A percentile compares a stretch with the other conserved stretches of the same genome.
Conservation (phyloP, 257 asterid genomes). For the Solanum stenotomum region DNA sequence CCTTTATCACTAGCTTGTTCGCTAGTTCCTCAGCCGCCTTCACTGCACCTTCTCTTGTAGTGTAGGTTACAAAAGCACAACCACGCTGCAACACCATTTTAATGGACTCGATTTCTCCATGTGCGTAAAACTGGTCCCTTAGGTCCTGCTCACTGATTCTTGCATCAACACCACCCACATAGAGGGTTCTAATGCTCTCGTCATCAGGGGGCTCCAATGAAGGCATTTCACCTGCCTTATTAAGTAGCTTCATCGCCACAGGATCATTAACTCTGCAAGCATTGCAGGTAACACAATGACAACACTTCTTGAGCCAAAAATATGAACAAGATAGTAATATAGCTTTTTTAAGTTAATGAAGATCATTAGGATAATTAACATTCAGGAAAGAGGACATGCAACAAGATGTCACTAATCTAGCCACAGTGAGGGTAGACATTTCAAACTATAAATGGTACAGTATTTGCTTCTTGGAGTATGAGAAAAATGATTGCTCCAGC, state of each 20-base stretch:
- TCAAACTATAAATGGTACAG: background rate
- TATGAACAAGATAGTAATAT: background rate
- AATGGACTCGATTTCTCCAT: conserved; percentile 90
- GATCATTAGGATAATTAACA: background rate
- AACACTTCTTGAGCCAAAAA: background rate
- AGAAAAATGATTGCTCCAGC: background rate
- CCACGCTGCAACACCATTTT: conserved; percentile 89
- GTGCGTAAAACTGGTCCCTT: conserved; percentile 83
- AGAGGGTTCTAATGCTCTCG: conserved; percentile 86
- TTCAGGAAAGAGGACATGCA: background rate
- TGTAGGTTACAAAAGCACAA: conserved; percentile 90
- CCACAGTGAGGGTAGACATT: background rate
- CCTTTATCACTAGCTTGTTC: conserved; percentile 81
- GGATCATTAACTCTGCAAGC: conserved; percentile 80
- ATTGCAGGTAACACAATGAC: background rate
- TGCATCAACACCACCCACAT: conserved; percentile 90
- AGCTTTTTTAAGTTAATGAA: background rate
- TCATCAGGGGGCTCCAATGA: conserved; percentile 94
- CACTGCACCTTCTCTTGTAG: conserved; percentile 94
- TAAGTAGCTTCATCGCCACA: conserved; percentile 83
- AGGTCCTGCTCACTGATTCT: conserved; percentile 80
- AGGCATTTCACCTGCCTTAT: conserved; percentile 99
- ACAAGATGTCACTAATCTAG: background rate
- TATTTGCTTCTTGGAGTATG: background rate
- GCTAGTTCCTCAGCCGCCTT: conserved; percentile 94